phyloP scores from a whole-genome alignment of 306 rosid species.

The Cyclanthera cordifolia region DNA sequence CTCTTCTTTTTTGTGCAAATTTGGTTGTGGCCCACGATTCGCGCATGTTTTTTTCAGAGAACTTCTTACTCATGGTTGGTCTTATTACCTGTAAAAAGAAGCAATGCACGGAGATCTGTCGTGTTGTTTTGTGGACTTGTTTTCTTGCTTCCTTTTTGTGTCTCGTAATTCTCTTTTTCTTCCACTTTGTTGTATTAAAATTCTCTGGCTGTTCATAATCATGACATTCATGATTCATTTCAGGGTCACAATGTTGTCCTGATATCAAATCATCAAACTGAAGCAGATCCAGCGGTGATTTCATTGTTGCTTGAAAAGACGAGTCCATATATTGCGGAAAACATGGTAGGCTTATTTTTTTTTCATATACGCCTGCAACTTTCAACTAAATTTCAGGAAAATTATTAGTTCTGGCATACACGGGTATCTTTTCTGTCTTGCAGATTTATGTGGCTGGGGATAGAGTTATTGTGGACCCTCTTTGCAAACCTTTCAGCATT shows the following conservation, averaged over 20 bases:
- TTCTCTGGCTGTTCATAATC: constrained; percentile 11
- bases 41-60: not conserved
- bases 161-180: not conserved
- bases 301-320: constrained; percentile 71
- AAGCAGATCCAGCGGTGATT: constrained; percentile 96
- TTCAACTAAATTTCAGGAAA: constrained; percentile 7
- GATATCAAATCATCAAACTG: constrained; percentile 96
- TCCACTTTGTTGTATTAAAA: not conserved
- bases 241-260: constrained; percentile 94
- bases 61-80: not conserved
- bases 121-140: not conserved
- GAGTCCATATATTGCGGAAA: constrained; percentile 61
- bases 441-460: constrained; percentile 93
- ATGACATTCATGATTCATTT: constrained; percentile 3
- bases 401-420: constrained; percentile 22
- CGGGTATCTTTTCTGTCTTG: constrained; percentile 20
- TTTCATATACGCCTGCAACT: not conserved
- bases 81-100: not conserved
- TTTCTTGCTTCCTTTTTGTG: not conserved
- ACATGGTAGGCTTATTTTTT: constrained; percentile 40
- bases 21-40: not conserved
- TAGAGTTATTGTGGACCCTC: constrained; percentile 83
- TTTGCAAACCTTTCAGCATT: constrained; percentile 95
- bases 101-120: not conserved
- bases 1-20: not conserved